Percentiles rank a stretch among this genome's conserved stretches.
Conservation (phyloP, 108 stramenopile species). For the Skeletonema menzelii region DNA sequence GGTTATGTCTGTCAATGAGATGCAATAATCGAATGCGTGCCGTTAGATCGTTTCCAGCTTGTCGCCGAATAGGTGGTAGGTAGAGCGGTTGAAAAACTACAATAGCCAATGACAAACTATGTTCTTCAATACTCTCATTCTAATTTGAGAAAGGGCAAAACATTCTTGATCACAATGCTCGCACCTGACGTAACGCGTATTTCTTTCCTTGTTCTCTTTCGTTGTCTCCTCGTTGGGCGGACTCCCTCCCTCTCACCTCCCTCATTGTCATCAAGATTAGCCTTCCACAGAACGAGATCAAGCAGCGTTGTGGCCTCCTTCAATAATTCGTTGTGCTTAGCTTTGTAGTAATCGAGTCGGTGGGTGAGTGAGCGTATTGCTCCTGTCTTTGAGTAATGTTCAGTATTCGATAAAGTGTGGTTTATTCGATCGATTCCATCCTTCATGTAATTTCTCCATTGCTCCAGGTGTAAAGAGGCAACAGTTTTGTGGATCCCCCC, state of each 20-base stretch:
- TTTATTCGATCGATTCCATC: neutral
- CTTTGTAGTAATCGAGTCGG: neutral
- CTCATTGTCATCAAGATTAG: neutral
- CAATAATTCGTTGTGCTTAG: neutral
- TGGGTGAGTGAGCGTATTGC: neutral
- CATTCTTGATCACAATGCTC: neutral
- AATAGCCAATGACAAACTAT: neutral
- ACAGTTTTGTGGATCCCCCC: neutral
- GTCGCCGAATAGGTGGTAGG: too few relatives aligned
- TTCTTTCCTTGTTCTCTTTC: neutral
- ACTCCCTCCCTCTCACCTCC: neutral
- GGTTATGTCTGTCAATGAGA: neutral
- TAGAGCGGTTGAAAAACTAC: too few relatives aligned
- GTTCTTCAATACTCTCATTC: neutral
- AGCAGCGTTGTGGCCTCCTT: neutral
- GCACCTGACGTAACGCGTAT: neutral
- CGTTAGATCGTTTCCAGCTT: too few relatives aligned
- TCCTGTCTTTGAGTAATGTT: neutral
- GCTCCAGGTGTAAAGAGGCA: neutral
- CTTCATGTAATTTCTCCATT: neutral
- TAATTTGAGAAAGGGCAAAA: neutral
- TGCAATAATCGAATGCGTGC: too few relatives aligned
- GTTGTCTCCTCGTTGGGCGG: neutral
- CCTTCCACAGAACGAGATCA: neutral
- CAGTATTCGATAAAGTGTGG: neutral